Conservation (phyloP, 306 rosid genomes). For the Cucumis melo region DNA sequence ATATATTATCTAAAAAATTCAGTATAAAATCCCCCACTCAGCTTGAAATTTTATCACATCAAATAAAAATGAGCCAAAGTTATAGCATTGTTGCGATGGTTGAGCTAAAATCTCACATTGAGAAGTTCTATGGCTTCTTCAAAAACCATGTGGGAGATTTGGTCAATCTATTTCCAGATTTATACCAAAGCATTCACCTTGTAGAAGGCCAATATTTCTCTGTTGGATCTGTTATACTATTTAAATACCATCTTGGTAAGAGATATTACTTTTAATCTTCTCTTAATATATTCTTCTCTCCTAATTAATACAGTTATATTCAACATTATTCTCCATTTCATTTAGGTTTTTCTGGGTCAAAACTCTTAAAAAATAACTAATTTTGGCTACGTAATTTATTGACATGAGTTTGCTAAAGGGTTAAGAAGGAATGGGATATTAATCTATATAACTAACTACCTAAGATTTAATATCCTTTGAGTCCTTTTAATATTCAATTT, state of each 20-base stretch:
- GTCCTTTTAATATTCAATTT: too few relatives aligned
- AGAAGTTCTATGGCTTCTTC: slow-evolving; percentile 9
- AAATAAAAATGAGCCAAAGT: not conserved
- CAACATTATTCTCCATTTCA: not conserved
- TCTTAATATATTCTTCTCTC: not conserved
- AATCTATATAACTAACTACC: too few relatives aligned
- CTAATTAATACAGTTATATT: not conserved
- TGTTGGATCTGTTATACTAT: not conserved
- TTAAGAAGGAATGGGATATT: too few relatives aligned
- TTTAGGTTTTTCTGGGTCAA: too few relatives aligned
- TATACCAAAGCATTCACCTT: slow-evolving; percentile 1
- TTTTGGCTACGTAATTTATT: too few relatives aligned
- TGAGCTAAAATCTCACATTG: slow-evolving; percentile 2
- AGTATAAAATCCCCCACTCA: not conserved
- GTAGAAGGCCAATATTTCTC: not conserved
- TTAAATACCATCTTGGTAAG: not conserved
- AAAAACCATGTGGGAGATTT: slow-evolving; percentile 5
- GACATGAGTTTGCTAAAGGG: too few relatives aligned
- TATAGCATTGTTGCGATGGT: slow-evolving; percentile 5
- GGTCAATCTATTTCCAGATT: slow-evolving; percentile 6
- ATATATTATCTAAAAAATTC: not conserved
- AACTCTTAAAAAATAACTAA: too few relatives aligned
- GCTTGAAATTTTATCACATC: not conserved
- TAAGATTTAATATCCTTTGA: too few relatives aligned
- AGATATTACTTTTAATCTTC: not conserved